Evolutionary conservation across 2,329 filamentous ascomycete genomes (phyloP), one percentile per base, ranked within the genome.

Genomic region (Aspergillus calidoustus): DNA sequence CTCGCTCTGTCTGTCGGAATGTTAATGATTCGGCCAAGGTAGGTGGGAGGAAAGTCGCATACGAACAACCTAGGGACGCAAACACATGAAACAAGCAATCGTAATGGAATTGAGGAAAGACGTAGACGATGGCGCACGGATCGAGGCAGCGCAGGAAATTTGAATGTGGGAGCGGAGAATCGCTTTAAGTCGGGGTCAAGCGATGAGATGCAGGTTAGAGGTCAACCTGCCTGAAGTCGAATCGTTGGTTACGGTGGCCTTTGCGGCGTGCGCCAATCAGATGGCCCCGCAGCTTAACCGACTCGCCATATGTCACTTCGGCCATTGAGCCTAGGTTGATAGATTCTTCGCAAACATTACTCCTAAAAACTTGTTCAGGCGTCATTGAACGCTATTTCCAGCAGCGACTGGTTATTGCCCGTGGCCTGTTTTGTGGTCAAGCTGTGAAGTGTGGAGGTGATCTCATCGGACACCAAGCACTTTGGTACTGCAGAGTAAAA

Each of bases 241-340:
- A 38, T 49, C 48, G 28, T 57, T 47, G 55, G 34, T 57, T 74
- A 76, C 71, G 73, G 75, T 77, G 74, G 75, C 75, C 75, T 76
- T 75, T 74, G 73, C 65, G 69, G 52, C 31, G 54, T 57, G 68
- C 63, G 64, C 75, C 75, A 77, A 77, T 77, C 74, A 77, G 63
- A 63, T 59, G 15, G 54, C 59, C 68, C 66, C 59, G 59, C 66
- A 67, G 56, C 62, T 61, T 68, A 67, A 49, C 66, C 66, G 66
- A 68, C 60, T 59, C 28, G 41, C 19, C 22, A 44, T 30, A 25
- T 28, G 22, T 11, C 7, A 17, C 4, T 8, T 25, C 23, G 4
- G 30, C 5, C 48, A 8, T 50, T 23, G 25, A 50, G 25, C 48
- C 48, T 50, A 49, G 7, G 11, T 28, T 50, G 48, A 30, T 28